Evolutionary conservation across 1,284 basidiomycete species (phyloP), one percentile per base, ranked within the genome.

Genomic region (Cutaneotrichosporon spelunceum): DNA sequence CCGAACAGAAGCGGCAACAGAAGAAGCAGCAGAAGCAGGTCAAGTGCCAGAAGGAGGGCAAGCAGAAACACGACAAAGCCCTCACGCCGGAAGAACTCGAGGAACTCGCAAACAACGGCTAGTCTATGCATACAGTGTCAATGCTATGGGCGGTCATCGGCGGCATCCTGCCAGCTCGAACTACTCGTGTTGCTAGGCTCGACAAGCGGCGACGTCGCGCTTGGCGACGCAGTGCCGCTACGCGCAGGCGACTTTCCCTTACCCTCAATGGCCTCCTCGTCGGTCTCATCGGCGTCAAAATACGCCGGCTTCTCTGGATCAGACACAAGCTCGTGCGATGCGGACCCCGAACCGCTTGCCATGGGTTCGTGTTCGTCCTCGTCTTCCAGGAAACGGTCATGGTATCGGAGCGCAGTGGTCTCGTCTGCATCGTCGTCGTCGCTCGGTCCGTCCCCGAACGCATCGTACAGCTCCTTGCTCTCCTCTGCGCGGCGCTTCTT

Each of bases 381-480:
- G 60, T 79, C 78, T 23, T 72, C 76, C 29, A 79, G 64, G 68
- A 79, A 79, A 52, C 72, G 71, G 64, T 79, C 78, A 60, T 79
- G 78, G 61, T 79, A 79, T 49, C 71, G 63, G 54, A 79, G 66
- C 9, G 70, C 72, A 2, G 70, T 69, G 13, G 61, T 53, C 11
- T 67, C 70, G 24, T 71, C 73, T 6, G 73, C 74, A 14, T 73
- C 72, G 1, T 70, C 72, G 1, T 70, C 69, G 56, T 77, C 75
- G 44, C 71, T 72, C 19, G 74, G 74, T 26, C 74, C 77, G 70
- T 92, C 90, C 23, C 91, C 91, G 78, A 94, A 94, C 16, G 92
- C 91, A 78, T 94, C 92, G 71, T 94, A 94, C 60, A 94, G 74
- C 75, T 94, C 92, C 80, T 88, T 90, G 33, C 68, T 68, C 50